Base-by-base conservation (phyloP, 306 rosid genomes). In the Vigna radiata region DNA sequence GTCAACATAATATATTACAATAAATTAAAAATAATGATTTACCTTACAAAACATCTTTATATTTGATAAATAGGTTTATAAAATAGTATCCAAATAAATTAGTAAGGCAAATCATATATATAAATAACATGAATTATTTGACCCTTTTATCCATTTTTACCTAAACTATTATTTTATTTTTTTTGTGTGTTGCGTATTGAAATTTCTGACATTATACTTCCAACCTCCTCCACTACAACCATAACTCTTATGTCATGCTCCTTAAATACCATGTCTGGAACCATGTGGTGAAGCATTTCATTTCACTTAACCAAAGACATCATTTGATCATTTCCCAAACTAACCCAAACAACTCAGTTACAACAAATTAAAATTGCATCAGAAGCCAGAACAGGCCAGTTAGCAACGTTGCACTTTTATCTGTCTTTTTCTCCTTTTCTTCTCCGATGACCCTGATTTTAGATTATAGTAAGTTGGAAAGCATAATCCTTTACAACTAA, bases 271-370 rank as follows among this genome's bases (percentile, higher is more conserved):
- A 29, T 64, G 43, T 61, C 27, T 36, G 19, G 39, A 64, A 36
- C 50, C 50, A 54, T 29, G 68, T 55, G 39, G 29, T 33, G 61
- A 46, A 62, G n/a, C 27, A 23, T 65, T 71, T 56, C 55, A 64
- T 8, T 36, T 77, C 61, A 65, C 2, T 72, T 64, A 41, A 64
- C 67, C 25, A 19, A 21, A 41, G 49, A 67, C 16, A 44, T 68
- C 58, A 72, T 37, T 44, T 44, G 16, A 44, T 44, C 69, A 81
- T 79, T 84, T 65, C 18, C 12, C 50, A 85, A 73, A 77, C 78
- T 50, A 78, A 81, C 76, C 48, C 43, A 70, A 82, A 81, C 69
- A 79, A 78, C 76, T 61, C 66, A 68, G 85, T 85, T 78, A 78
- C 83, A 81, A 81, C 85, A 23, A 74, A 77, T 62, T 67, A 73